These are phyloP conservation scores for Mixia osmundae DNA, from an alignment of 1,284 basidiomycete species.

Conservation along the genomic window DNA sequence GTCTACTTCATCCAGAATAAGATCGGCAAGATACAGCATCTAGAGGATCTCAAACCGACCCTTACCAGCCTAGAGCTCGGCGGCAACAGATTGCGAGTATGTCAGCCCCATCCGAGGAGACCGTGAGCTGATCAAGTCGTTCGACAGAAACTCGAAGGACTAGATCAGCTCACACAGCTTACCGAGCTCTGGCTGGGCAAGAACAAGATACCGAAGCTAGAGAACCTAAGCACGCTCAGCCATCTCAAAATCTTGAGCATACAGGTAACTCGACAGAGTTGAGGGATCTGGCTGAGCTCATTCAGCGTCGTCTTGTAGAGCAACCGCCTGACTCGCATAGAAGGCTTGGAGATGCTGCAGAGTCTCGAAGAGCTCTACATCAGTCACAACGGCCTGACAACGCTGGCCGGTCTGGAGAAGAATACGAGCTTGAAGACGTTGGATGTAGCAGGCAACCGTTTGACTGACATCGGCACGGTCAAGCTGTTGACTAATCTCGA, in stretches of 20 bases:
- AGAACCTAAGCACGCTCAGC: constrained; percentile 45
- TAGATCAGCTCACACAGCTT: constrained; percentile 29
- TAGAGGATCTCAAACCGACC: constrained; percentile 33
- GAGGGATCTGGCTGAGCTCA: background rate
- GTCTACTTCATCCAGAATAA: constrained; percentile 94
- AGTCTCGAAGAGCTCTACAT: constrained; percentile 72
- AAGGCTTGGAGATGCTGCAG: constrained; percentile 17
- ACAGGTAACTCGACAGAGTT: constrained; percentile 10
- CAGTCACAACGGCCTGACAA: constrained; percentile 71
- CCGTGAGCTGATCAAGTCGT: background rate
- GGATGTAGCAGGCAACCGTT: constrained; percentile 68
- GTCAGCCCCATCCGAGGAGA: constrained; percentile 13
- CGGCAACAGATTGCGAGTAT: constrained; percentile 65
- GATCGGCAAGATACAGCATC: constrained; percentile 50
- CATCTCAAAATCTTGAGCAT: constrained; percentile 50
- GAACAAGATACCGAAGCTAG: constrained; percentile 73
- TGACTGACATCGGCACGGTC: constrained; percentile 40
- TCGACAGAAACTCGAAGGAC: constrained; percentile 55
- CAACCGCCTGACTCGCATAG: constrained; percentile 17
- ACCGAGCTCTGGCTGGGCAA: constrained; percentile 94
- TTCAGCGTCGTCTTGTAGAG: constrained; percentile 2
- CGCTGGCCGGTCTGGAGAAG: constrained; percentile 61
- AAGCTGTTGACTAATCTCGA: constrained; percentile 50
- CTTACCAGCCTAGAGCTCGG: constrained; percentile 73
- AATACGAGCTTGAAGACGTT: constrained; percentile 60